Evolutionary conservation across 352 stramenopile species (phyloP), one percentile per base, ranked within the genome.

Genomic region (Phytophthora lateralis): DNA sequence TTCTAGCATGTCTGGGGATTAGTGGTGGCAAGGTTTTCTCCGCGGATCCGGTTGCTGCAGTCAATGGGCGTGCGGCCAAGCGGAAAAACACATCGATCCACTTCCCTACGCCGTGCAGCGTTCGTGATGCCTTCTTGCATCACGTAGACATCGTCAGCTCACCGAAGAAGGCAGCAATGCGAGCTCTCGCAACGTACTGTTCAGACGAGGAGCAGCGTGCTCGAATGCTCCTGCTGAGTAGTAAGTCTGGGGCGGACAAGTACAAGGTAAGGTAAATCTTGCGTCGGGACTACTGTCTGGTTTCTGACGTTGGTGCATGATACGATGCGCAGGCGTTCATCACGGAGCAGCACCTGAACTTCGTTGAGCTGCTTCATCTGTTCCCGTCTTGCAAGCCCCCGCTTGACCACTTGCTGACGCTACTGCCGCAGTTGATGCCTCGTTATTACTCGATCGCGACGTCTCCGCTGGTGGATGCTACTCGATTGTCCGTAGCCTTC

Each of bases 401-500:
- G 29, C 75, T 98, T 3, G 82, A 96, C 39, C 78, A 85, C 24
- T 64, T 98, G 20, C 61, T 98, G 30, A 89, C 79, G 44, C 65
- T 96, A 29, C 60, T 98, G 6, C 89, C 95, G 1, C 71, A 84
- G 24, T 85, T 98, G 18, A 89, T 96, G 69, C 92, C 97, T 14
- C 90, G 97, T 17, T 98, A 98, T 71, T 99, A 99, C 76, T 98
- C 93, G 17, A 89, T 99, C 30, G 90, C 91, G 32, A 98, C 92
- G 5, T 98, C 93, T 42, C 96, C 96, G 10, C 71, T 99, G 26
- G 66, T 71, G 4, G 66, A 96, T 45, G 10, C 72, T 0, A 72
- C 73, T 41, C 66, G 50, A 30, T 63, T 98, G 37, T 88, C 85
- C 4, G 76, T 99, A 44, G 88, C 93, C 6, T 97, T 98, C 68